Base-by-base conservation (phyloP, 305 asterid genomes). In the Rubia peregrina region DNA sequence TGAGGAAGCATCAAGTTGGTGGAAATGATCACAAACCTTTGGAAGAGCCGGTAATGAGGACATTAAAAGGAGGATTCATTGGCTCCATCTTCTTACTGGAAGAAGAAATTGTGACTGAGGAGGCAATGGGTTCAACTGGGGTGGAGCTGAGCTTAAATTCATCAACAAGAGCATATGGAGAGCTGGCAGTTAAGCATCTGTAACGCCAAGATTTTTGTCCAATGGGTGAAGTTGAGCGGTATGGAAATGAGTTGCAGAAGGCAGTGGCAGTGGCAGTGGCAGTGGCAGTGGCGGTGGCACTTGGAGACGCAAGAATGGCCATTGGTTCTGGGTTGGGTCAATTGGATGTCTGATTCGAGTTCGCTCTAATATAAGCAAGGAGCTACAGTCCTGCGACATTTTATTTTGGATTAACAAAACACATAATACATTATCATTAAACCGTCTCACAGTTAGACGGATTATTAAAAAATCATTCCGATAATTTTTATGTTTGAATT, bases 51-150 rank as follows among this genome's bases (percentile, higher is more conserved):
- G 96, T 88, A 70, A 90, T 87, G 84, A 90, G 81, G 70, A 92
- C 96, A 69, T 85, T 87, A 73, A 82, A 92, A 13, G 98, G 98
- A 53, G 95, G 95, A 79, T 83, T 14, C 96, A 88, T 90, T 30
- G 87, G 87, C 72, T 86, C 96, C 41, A 53, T 61, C 57, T 69
- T 71, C 71, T 72, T 36, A 51, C 49, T 48, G 72, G 48, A 38
- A 30, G 78, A 26, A 59, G 82, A 49, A 64, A 72, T 60, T 24
- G 38, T 53, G 6, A 24, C n/a, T 17, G 24, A 53, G 0, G 67
- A 42, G 66, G 68, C 5, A 41, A 16, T 42, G 49, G 49, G 43
- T 9, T 53, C 44, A 26, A n/a, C 30, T 12, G 63, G 26, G 21
- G 22, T 42, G 46, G n/a, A 62, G 57, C 56, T 69, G 67, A 69